Base-by-base conservation (phyloP, 257 asterid genomes). In the Leonotis leonurus region DNA sequence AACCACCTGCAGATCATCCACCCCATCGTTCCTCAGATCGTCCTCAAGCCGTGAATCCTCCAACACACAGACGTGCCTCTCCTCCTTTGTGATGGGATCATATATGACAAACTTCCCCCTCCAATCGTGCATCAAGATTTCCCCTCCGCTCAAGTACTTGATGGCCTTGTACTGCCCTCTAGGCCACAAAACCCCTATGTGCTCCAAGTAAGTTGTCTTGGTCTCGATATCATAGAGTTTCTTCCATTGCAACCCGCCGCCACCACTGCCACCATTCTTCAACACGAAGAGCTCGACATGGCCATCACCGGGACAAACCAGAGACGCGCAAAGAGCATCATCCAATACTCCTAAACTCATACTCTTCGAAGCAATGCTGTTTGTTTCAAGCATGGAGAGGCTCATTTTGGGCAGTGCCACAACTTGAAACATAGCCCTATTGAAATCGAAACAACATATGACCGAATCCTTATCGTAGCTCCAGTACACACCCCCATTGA, bases 41-140 rank as follows among this genome's bases (percentile, higher is more conserved):
- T 48, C 59, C 35, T 39, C 55, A 1, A 10, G 35, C 12, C 33
- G 29, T 10, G 58, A 24, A 26, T 57, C 59, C 48, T 61, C 64
- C 44, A 50, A 18, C 22, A 43, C 33, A 2, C 75, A 62, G 5
- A 70, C 36, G n/a, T 44, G 49, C 20, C 18, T 55, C 52, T 63
- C 75, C 35, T 8, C 54, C 60, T 29, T 35, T 1, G 43, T 62
- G 16, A 52, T 4, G 0, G 67, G 70, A 17, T 70, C 70, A 16
- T 63, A 70, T 4, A 70, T 20, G 10, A 63, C 14, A 6, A 70
- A 70, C n/a, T 68, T 46, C 24, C 67, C 61, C 51, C 53, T 57
- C 70, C 70, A 62, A 29, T 70, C 75, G 41, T 70, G 70, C 64
- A 70, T 55, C 52, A 70, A 35, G 44, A 70, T 35, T 6, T 54